phyloP scores from a whole-genome alignment of 2,329 filamentous ascomycete genomes.

The Anthostomella pinea region DNA sequence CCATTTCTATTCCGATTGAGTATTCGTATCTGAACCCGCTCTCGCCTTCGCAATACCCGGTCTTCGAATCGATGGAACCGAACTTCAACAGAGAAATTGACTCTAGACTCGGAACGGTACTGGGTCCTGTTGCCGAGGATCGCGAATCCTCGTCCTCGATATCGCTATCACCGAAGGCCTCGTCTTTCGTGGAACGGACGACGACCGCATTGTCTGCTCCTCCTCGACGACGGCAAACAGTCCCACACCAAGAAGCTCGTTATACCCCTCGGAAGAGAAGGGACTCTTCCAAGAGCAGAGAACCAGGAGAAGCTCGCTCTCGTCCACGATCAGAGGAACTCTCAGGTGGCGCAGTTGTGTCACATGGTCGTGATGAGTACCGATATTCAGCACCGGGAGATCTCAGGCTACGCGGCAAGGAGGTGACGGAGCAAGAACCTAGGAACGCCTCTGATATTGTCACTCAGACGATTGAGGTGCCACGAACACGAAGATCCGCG shows the following conservation, averaged over 20 bases:
- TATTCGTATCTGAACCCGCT: slow-evolving; percentile 41
- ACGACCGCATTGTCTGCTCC: slow-evolving; percentile 10
- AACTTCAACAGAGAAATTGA: slow-evolving; percentile 18
- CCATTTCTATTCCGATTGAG: slow-evolving; percentile 57
- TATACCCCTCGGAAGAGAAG: slow-evolving; percentile 3
- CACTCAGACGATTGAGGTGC: slow-evolving; percentile 6
- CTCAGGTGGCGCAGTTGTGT: no score
- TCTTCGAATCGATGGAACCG: slow-evolving; percentile 15
- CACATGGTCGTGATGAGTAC: no score
- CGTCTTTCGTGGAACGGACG: slow-evolving; percentile 7
- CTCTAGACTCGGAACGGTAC: slow-evolving; percentile 23
- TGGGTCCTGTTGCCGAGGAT: slow-evolving; percentile 37
- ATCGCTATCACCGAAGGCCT: slow-evolving; percentile 12
- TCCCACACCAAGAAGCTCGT: slow-evolving; percentile 17
- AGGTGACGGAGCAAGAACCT: no score
- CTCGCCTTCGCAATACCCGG: slow-evolving; percentile 22
- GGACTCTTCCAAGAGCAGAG: no score
- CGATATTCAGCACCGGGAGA: no score
- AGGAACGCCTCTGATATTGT: neutral
- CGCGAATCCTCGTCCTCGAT: slow-evolving; percentile 30
- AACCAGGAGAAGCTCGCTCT: no score
- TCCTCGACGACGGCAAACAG: slow-evolving; percentile 14
- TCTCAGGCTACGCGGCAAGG: no score
- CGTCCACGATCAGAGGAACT: no score
- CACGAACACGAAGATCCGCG: slow-evolving; percentile 1